Conservation (phyloP, 169 alveolate genomes). For the Cryptosporidium sp. region DNA sequence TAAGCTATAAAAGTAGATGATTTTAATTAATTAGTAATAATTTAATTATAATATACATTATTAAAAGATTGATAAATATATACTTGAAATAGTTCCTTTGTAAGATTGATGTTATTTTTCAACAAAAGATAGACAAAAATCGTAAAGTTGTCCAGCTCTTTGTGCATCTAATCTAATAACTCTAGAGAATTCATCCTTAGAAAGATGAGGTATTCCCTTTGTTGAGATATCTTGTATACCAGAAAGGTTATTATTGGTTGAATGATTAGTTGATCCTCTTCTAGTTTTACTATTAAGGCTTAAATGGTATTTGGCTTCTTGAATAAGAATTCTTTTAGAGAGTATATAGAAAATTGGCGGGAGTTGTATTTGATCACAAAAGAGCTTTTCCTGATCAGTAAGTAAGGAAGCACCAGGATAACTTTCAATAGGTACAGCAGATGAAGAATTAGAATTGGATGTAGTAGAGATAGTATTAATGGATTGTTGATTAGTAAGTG, state of each 20-base stretch:
- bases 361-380: constrained; percentile 81
- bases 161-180: constrained; percentile 80
- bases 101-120: background rate
- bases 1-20: constrained; percentile 12
- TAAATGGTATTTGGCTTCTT: constrained; percentile 75
- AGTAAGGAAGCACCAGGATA: constrained; percentile 75
- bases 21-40: constrained; percentile 11
- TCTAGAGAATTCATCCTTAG: constrained; percentile 78
- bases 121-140: constrained; percentile 80
- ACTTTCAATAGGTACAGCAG: constrained; percentile 52
- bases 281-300: constrained; percentile 2
- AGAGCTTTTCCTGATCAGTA: constrained; percentile 79
- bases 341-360: constrained; percentile 81
- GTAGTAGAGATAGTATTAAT: background rate
- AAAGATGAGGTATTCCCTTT: constrained; percentile 11
- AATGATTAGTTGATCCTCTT: background rate
- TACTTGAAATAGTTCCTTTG: background rate
- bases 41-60: constrained; percentile 20
- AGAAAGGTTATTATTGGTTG: background rate
- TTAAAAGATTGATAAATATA: background rate
- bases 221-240: constrained; percentile 21
- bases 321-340: constrained; percentile 78
- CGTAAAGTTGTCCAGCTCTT: constrained; percentile 81
- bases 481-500: background rate
- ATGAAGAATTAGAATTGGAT: background rate